These are phyloP conservation scores for Cutaneotrichosporon sp. DNA, from an alignment of 1,284 basidiomycete genomes.

Conservation along the genomic window DNA sequence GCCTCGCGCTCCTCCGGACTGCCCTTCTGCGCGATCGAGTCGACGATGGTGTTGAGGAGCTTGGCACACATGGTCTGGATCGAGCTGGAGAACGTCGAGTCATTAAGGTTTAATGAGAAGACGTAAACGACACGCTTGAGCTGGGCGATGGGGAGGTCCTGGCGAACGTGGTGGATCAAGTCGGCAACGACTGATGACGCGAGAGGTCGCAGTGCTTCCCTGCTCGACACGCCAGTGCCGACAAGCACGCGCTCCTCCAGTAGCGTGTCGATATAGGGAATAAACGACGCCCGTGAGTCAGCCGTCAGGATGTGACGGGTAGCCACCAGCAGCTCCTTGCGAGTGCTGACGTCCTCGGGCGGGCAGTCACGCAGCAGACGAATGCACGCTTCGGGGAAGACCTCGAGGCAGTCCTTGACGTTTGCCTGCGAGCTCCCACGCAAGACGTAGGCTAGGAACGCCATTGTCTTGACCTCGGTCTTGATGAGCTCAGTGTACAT, in stretches of 20 bases:
- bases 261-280: slow-evolving; percentile 84
- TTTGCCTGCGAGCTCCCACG: slow-evolving; percentile 67
- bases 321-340: slow-evolving; percentile 91
- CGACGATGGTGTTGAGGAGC: slow-evolving; percentile 85
- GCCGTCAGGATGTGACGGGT: slow-evolving; percentile 86
- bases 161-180: slow-evolving; percentile 85
- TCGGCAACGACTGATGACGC: slow-evolving; percentile 91
- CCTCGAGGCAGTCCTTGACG: slow-evolving; percentile 75
- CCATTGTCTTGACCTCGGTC: slow-evolving; percentile 94
- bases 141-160: slow-evolving; percentile 76
- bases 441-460: slow-evolving; percentile 88
- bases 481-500: slow-evolving; percentile 86
- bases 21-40: slow-evolving; percentile 75
- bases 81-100: slow-evolving; percentile 74
- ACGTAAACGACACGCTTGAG: slow-evolving; percentile 77
- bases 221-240: slow-evolving; percentile 72
- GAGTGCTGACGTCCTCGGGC: slow-evolving; percentile 73
- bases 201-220: slow-evolving; percentile 77
- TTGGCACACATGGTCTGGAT: slow-evolving; percentile 92
- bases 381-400: slow-evolving; percentile 75
- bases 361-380: slow-evolving; percentile 93
- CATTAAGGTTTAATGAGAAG: slow-evolving; percentile 87
- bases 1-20: slow-evolving; percentile 65
- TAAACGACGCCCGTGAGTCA: slow-evolving; percentile 74
- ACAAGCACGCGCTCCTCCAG: slow-evolving; percentile 90